Percentiles rank a stretch among this genome's conserved stretches.
Evolutionary conservation across 1,139 yeast species (phyloP).

Genomic region (Yamadazyma triangularis): DNA sequence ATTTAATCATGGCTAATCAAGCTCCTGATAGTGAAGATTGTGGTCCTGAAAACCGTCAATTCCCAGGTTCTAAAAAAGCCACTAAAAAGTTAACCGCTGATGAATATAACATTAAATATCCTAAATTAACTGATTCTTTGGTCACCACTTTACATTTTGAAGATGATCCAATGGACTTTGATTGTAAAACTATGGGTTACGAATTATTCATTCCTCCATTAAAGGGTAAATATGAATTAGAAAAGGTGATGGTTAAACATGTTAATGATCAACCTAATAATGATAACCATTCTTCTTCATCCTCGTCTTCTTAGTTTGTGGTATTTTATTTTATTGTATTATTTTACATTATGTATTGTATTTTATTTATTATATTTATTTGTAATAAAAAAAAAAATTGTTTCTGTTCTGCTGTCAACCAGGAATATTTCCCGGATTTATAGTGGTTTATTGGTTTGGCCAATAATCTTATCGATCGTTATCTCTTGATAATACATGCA

Average conservation of each 20-base stretch:
- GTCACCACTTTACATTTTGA: constrained; percentile 74
- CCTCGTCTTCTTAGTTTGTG: no score
- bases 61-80: constrained; percentile 25
- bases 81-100: constrained; percentile 6
- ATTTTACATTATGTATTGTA: no score
- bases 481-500: no score
- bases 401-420: no score
- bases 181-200: constrained; percentile 60
- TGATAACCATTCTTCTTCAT: no score
- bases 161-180: constrained; percentile 44
- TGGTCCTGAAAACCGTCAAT: constrained; percentile 12
- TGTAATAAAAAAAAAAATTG: no score
- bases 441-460: no score
- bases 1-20: constrained; percentile 32
- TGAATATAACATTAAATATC: constrained; percentile 37
- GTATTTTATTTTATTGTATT: no score
- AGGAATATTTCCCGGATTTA: no score
- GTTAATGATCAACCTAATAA: constrained; percentile 5
- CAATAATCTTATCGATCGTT: no score
- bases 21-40: background rate
- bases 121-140: constrained; percentile 54
- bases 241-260: constrained; percentile 33
- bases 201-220: constrained; percentile 69
- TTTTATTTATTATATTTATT: no score
- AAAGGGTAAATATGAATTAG: constrained; percentile 29